Evolutionary conservation across 2,329 filamentous ascomycete genomes (phyloP).

Genomic region (Boeremia exigua): DNA sequence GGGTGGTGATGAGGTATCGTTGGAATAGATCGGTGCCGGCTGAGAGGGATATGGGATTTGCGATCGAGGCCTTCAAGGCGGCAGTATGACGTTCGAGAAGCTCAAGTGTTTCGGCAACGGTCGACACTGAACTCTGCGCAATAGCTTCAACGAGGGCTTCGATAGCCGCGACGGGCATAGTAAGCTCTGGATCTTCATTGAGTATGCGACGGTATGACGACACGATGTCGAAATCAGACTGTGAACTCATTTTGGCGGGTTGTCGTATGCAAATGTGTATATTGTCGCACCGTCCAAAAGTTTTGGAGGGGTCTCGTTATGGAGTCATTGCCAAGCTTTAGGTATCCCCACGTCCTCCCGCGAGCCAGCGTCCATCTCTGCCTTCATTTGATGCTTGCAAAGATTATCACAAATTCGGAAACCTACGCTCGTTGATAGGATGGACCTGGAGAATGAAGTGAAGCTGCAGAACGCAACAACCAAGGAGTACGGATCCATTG

Average conservation of each 20-base stretch:
- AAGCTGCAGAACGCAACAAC: too few relatives aligned
- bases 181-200: constrained; percentile 77
- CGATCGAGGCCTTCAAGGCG: constrained; percentile 76
- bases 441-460: too few relatives aligned
- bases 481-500: not conserved
- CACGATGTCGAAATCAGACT: constrained; percentile 61
- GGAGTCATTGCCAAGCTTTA: constrained; percentile 24
- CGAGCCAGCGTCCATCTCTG: not conserved
- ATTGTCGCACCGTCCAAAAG: constrained; percentile 10
- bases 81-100: constrained; percentile 78
- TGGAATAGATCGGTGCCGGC: constrained; percentile 96
- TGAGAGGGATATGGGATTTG: constrained; percentile 89
- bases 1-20: constrained; percentile 82
- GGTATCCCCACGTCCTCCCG: constrained; percentile 8
- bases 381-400: not conserved
- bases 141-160: constrained; percentile 89
- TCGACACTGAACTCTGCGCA: constrained; percentile 77
- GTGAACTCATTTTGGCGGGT: constrained; percentile 33
- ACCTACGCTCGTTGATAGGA: too few relatives aligned
- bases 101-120: constrained; percentile 92
- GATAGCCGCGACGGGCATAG: constrained; percentile 94
- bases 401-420: too few relatives aligned
- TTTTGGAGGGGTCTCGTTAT: constrained; percentile 28
- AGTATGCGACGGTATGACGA: constrained; percentile 70
- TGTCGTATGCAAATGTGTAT: not conserved